Base-by-base conservation (phyloP, 2,329 filamentous ascomycete species). In the Colletotrichum viniferum region DNA sequence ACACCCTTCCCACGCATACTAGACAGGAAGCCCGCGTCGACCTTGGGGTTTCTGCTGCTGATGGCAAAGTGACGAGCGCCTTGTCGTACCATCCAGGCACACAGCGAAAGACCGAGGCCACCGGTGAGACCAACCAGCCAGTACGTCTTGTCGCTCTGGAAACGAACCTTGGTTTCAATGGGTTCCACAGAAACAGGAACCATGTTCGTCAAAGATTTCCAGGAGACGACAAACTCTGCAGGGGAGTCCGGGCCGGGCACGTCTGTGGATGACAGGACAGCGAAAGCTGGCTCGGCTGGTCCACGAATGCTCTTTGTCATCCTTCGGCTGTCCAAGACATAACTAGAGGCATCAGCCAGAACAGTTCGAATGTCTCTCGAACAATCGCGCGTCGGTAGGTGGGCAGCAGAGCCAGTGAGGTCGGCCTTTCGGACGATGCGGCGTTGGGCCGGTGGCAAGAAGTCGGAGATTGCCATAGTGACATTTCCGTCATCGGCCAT, bases 11-110 rank as follows among this genome's bases (percentile, higher is more conserved):
- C 77, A 67, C 73, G 82, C 80, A 16, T 81, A 78, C 4, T 70
- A 69, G 10, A 63, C 73, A 26, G 69, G 55, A 16, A 78, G 68
- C 12, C 77, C 77, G 3, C 72, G 69, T 18, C 69, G 60, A 24
- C 62, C 24, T 81, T 78, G 2, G 84, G 81, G 13, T 79, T 81
- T 7, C 86, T 82, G 67, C 83, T 85, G 1, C 82, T 81, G 1
- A 88, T 30, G 13, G 79, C 82, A 6, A 86, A 36, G 62, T 83
- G 32, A 36, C 78, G 77, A 2, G 84, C 84, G 3, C 85, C 85
- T 7, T 78, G 76, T 0, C 69, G 52, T 1, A 82, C 74, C 84
- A 85, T 86, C 81, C 80, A 86, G 12, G 81, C 71, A 38, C 78
- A 81, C 3, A 86, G 77, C 0, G 85, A 85, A 4, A 78, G 76